Evolutionary conservation across 192 early-diverging fungal species (phyloP).

Genomic region (Coemansia sp.): DNA sequence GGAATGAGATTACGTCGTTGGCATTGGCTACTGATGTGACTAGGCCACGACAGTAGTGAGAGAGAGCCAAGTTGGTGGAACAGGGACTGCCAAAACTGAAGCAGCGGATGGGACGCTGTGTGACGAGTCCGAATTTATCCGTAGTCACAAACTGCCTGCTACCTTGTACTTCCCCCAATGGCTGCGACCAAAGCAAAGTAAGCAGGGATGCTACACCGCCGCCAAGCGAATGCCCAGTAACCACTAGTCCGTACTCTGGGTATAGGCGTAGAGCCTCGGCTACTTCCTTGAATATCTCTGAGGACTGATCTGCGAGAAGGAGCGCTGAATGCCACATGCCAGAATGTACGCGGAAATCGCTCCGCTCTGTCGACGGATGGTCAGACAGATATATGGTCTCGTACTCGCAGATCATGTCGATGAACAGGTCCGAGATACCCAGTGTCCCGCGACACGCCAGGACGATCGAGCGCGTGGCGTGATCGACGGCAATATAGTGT

Average conservation of each 20-base stretch:
- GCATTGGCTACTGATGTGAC: slow-evolving; percentile 82
- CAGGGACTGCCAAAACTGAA: slow-evolving; percentile 85
- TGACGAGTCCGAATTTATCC: slow-evolving; percentile 62
- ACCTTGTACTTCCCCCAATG: background rate
- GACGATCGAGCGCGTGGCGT: slow-evolving; percentile 69
- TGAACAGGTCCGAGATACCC: slow-evolving; percentile 81
- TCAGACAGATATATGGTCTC: slow-evolving; percentile 29
- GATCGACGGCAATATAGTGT: slow-evolving; percentile 84
- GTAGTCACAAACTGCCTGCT: slow-evolving; percentile 59
- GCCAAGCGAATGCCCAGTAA: slow-evolving; percentile 88
- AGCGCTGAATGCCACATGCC: slow-evolving; percentile 85
- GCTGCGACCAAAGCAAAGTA: slow-evolving; percentile 69
- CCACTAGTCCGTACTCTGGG: slow-evolving; percentile 76
- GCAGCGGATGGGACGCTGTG: slow-evolving; percentile 75
- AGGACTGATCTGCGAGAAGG: slow-evolving; percentile 63
- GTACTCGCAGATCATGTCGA: slow-evolving; percentile 83
- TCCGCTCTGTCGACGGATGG: slow-evolving; percentile 9
- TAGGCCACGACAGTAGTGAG: slow-evolving; percentile 66
- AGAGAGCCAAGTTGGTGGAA: slow-evolving; percentile 66
- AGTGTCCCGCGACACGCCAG: slow-evolving; percentile 86
- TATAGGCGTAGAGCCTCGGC: slow-evolving; percentile 65
- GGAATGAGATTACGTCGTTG: slow-evolving; percentile 72
- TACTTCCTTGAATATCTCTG: slow-evolving; percentile 72
- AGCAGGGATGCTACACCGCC: slow-evolving; percentile 82
- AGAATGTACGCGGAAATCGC: slow-evolving; percentile 66